Base-by-base conservation (phyloP, 2,329 filamentous ascomycete genomes). In the Ascochyta lentis region DNA sequence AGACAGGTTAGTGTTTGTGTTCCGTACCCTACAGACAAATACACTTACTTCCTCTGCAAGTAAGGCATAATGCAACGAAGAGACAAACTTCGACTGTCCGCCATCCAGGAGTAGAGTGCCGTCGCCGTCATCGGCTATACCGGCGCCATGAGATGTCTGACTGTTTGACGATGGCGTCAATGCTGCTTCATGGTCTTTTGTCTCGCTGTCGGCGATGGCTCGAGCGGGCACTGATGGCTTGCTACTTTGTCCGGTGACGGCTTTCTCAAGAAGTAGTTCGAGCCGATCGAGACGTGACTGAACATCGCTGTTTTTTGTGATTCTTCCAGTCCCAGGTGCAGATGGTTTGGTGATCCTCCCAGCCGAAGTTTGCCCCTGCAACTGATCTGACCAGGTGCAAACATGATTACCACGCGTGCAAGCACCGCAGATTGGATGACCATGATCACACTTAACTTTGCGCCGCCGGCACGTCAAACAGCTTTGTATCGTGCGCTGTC, bases 391-490 rank as follows among this genome's bases (percentile, higher is more conserved):
- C 66, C 66, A 76, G 26, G 69, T 72, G 49, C 74, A 76, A 12
- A 69, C 63, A 61, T 76, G 74, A 42, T 66, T 74, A 15, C 73
- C 73, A 48, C 73, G 66, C 13, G 66, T 65, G 58, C 74, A 76
- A 35, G 74, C 73, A 24, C 73, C 72, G 54, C 74, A 76, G 6
- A 74, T 55, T 10, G 74, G 73, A 63, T 76, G 73, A 35, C 63
- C 68, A 59, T 76, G 74, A 39, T 76, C 74, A 56, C 74, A 76
- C 49, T 70, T 69, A 40, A 76, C 74, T 57, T 76, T 76, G 52
- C 74, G 64, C 38, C 73, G 67, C 13, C 74, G 63, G 52, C 74
- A 76, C 7, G 74, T 76, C 39, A 76, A 61, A 53, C 73, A 76
- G 19, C 73, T 76, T 16, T 72, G 70, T 42, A 76, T 76, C 41